phyloP scores from a whole-genome alignment of 805 yeast species.

The Ogataea polymorpha region DNA sequence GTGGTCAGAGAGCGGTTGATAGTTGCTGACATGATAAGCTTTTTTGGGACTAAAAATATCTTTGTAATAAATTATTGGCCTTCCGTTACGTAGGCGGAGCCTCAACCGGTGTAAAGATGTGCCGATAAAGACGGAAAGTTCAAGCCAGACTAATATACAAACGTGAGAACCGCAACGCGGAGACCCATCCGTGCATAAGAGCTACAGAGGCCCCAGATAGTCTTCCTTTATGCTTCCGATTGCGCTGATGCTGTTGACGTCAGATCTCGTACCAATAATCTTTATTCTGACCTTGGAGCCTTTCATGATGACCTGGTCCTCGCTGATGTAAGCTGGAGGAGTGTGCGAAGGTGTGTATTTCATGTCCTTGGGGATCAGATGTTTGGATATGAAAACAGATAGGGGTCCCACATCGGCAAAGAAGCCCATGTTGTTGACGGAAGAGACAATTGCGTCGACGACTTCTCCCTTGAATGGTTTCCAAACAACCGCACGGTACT shows the following conservation, averaged over 20 bases:
- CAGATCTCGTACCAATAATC: conserved; percentile 95
- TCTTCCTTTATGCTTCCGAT: conserved; percentile 98
- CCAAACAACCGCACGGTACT: conserved; percentile 96
- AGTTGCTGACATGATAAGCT: conserved; percentile 42
- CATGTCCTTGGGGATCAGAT: conserved; percentile 92
- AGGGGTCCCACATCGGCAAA: conserved; percentile 98
- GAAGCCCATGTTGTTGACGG: conserved; percentile 91
- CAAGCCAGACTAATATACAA: conserved; percentile 26
- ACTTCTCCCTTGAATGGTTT: conserved; percentile 99
- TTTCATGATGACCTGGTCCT: conserved; percentile 91
- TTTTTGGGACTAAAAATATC: neutral
- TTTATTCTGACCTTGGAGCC: conserved; percentile 92
- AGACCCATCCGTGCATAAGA: conserved; percentile 1
- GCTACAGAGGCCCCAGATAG: conserved; percentile 69
- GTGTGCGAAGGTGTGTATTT: conserved; percentile 90
- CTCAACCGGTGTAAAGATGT: conserved; percentile 4
- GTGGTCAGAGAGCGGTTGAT: conserved; percentile 78
- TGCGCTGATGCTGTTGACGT: conserved; percentile 95
- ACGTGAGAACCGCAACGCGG: conserved; percentile 50
- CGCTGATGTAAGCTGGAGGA: conserved; percentile 97
- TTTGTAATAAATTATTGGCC: neutral
- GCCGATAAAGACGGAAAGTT: neutral
- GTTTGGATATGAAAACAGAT: conserved; percentile 91
- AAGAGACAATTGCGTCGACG: conserved; percentile 93
- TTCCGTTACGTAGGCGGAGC: conserved; percentile 4